Conservation (phyloP, 2,329 filamentous ascomycete genomes). For the Rhinocladiella similis region DNA sequence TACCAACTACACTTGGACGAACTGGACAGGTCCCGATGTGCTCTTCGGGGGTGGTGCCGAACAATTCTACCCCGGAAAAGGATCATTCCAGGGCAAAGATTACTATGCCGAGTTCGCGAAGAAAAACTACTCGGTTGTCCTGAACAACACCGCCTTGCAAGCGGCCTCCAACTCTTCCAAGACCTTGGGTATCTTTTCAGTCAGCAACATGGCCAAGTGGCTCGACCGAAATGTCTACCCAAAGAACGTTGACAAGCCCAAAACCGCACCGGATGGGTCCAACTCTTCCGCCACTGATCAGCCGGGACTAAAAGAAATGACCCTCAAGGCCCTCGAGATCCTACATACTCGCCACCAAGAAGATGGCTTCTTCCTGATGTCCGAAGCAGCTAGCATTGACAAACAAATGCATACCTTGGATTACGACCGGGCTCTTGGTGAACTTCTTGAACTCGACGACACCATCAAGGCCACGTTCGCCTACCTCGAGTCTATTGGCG, state of each 20-base stretch:
- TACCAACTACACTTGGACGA: conserved; percentile 78
- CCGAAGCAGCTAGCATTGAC: conserved; percentile 80
- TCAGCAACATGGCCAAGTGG: conserved; percentile 77
- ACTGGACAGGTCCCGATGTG: conserved; percentile 73
- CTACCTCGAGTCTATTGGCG: conserved; percentile 65
- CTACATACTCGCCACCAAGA: conserved; percentile 66
- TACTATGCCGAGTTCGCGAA: conserved; percentile 72
- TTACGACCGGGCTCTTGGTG: conserved; percentile 81
- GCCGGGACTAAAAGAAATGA: conserved; percentile 86
- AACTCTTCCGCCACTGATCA: conserved; percentile 68
- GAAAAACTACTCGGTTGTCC: conserved; percentile 68
- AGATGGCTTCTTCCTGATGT: conserved; percentile 84
- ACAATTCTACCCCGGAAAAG: conserved; percentile 68
- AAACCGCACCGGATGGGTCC: conserved; percentile 69
- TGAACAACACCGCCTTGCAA: conserved; percentile 72
- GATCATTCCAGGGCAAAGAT: conserved; percentile 68
- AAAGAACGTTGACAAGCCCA: conserved; percentile 64
- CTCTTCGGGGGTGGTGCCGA: conserved; percentile 82
- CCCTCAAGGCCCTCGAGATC: conserved; percentile 79
- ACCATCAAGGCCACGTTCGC: conserved; percentile 73
- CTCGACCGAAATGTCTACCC: conserved; percentile 72
- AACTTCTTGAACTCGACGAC: conserved; percentile 83
- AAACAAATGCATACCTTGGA: conserved; percentile 88
- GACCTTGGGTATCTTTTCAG: conserved; percentile 76
- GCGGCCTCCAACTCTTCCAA: conserved; percentile 58